Evolutionary conservation across 208 protist genomes (phyloP), one percentile per base, ranked within the genome.

Genomic region (Trypanosoma platydactyli): DNA sequence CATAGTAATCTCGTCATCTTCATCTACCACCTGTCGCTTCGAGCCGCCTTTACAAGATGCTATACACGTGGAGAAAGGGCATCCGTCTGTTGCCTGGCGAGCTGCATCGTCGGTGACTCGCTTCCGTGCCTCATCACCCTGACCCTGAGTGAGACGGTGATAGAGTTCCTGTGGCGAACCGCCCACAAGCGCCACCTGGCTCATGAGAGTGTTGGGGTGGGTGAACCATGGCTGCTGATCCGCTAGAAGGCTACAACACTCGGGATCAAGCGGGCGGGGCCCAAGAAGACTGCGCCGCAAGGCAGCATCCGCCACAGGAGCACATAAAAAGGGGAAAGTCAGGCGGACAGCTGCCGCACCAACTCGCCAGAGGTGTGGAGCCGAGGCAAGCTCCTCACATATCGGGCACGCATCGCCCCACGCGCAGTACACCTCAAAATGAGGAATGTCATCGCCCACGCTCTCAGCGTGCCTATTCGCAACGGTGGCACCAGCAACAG

Each of bases 391-490:
- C 40, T 80, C 74, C 58, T 91, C 84, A 30, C 88, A 94, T 35
- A 86, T 67, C 15, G 84, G 78, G 38, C 88, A 94, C 7, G 88
- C 88, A 15, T 80, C 76, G 16, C 88, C 88, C 88, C 88, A 94
- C 0, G 77, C 81, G 61, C 88, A 94, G 60, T 86, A 80, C 35
- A 88, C 84, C 7, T 76, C 68, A 3, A 51, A 69, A 12, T 29
- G 16, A 5, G 49, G 48, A 49, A 42, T 48, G 38, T 67, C 56
- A 49, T 30, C 30, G 2, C 5, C 56, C 29, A 12, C 22, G 1
- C 35, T 16, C 48, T 4, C 12, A 13, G 20, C 5, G 4, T 4
- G 33, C 5, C 13, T 48, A 40, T 41, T 48, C 6, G 58, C 18
- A 53, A 33, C 38, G 29, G 63, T 44, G n/a, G 18, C 5, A 53